phyloP scores from a whole-genome alignment of 2,329 filamentous ascomycete species.

The Fusarium bactridioides region DNA sequence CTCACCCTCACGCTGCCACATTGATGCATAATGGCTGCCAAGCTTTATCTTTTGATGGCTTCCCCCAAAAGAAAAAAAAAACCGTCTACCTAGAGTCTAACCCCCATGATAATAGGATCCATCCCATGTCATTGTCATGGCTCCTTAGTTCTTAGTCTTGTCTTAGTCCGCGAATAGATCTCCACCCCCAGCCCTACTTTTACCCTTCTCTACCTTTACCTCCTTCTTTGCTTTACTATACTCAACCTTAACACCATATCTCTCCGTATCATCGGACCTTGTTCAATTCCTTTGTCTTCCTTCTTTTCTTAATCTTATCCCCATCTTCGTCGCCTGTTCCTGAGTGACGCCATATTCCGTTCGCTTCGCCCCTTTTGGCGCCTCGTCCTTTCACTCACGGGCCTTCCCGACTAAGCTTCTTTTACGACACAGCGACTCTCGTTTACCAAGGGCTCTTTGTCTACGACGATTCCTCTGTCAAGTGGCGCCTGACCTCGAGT shows the following conservation, averaged over 20 bases:
- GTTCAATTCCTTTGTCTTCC: conserved; percentile 28
- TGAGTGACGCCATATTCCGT: conserved; percentile 28
- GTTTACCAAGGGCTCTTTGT: conserved; percentile 25
- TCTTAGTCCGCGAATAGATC: conserved; percentile 19
- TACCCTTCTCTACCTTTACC: conserved; percentile 2
- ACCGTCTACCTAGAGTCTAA: background rate
- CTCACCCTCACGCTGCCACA: background rate
- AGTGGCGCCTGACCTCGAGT: conserved; percentile 12
- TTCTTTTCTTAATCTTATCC: conserved; percentile 4
- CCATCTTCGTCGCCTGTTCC: conserved; percentile 29
- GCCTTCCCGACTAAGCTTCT: conserved; percentile 2
- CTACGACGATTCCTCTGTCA: background rate
- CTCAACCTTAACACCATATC: background rate
- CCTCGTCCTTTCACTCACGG: conserved; percentile 26
- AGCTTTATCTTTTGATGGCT: conserved; percentile 21
- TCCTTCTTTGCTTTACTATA: background rate
- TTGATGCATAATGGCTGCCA: conserved; percentile 14
- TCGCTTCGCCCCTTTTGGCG: conserved; percentile 30
- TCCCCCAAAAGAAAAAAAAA: conserved; percentile 10
- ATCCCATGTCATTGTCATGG: conserved; percentile 33
- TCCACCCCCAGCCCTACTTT: conserved; percentile 36
- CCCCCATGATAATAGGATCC: conserved; percentile 35
- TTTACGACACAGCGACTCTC: conserved; percentile 22
- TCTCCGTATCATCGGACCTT: conserved; percentile 23
- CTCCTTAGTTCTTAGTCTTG: conserved; percentile 12